phyloP scores from a whole-genome alignment of 495 filamentous ascomycete genomes.

The Tetracladium marchalianum region DNA sequence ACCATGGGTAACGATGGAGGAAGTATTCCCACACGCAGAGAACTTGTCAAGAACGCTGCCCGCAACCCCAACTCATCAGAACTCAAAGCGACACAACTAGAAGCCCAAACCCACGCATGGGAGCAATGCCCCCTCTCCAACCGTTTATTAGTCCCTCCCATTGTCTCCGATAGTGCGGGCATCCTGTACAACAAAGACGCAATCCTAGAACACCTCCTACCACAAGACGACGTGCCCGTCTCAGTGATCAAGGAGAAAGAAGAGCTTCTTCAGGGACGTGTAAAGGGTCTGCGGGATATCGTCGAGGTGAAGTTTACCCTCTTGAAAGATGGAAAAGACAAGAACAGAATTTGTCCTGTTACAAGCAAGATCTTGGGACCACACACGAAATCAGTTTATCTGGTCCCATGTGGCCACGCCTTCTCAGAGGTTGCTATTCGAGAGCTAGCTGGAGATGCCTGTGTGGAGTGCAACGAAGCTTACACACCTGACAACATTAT shows the following conservation, averaged over 20 bases:
- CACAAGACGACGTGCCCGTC: slow-evolving; percentile 36
- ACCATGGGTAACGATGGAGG: slow-evolving; percentile 94
- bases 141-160: slow-evolving; percentile 54
- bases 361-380: slow-evolving; percentile 81
- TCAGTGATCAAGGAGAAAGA: slow-evolving; percentile 46
- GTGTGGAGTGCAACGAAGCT: slow-evolving; percentile 60
- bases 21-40: slow-evolving; percentile 86
- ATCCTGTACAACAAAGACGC: slow-evolving; percentile 94
- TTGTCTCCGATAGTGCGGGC: slow-evolving; percentile 78
- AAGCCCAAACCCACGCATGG: slow-evolving; percentile 80
- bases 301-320: slow-evolving; percentile 71
- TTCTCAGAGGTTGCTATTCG: slow-evolving; percentile 79
- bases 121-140: slow-evolving; percentile 76
- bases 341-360: slow-evolving; percentile 62
- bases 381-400: slow-evolving; percentile 68
- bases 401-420: slow-evolving; percentile 93
- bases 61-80: slow-evolving; percentile 75
- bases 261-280: slow-evolving; percentile 55
- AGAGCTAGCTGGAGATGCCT: slow-evolving; percentile 50
- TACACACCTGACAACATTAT: slow-evolving; percentile 76
- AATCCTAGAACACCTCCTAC: slow-evolving; percentile 70
- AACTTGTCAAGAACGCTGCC: slow-evolving; percentile 86
- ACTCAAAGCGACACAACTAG: slow-evolving; percentile 76
- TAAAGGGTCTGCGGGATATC: slow-evolving; percentile 78
- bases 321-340: slow-evolving; percentile 31